These are phyloP conservation scores for Phanerodontia chrysosporium DNA, from an alignment of 768 basidiomycete species.

Conservation along the genomic window DNA sequence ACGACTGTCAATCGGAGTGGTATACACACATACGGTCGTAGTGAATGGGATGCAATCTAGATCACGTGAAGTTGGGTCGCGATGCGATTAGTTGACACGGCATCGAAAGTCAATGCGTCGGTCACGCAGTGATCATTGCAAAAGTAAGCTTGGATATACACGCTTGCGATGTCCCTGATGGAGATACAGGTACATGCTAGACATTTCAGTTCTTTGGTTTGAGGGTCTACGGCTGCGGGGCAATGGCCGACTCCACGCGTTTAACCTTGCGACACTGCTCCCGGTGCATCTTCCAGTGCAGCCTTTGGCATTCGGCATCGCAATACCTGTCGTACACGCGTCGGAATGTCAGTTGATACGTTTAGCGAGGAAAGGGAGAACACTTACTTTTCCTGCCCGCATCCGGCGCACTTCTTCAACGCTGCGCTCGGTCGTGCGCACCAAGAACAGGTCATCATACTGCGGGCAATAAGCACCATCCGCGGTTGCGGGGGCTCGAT, in stretches of 20 bases:
- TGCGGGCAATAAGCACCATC: neutral
- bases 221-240: too few species aligned
- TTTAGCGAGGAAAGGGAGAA: neutral
- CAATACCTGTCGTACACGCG: neutral
- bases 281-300: constrained; percentile 8
- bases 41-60: too few species aligned
- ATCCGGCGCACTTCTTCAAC: constrained; percentile 1
- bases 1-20: too few species aligned
- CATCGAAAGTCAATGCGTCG: too few species aligned
- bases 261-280: neutral
- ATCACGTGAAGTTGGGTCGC: too few species aligned
- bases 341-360: neutral
- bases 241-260: neutral
- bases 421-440: constrained; percentile 1
- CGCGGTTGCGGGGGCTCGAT: neutral
- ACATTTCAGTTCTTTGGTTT: too few species aligned
- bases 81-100: too few species aligned
- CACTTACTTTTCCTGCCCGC: neutral
- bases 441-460: neutral
- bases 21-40: too few species aligned
- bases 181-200: too few species aligned
- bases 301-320: constrained; percentile 6
- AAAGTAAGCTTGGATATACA: too few species aligned
- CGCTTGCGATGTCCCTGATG: too few species aligned
- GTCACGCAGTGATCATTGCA: too few species aligned